Base-by-base conservation (phyloP, 164 flowering plant species). In the Brasenia schreberi region DNA sequence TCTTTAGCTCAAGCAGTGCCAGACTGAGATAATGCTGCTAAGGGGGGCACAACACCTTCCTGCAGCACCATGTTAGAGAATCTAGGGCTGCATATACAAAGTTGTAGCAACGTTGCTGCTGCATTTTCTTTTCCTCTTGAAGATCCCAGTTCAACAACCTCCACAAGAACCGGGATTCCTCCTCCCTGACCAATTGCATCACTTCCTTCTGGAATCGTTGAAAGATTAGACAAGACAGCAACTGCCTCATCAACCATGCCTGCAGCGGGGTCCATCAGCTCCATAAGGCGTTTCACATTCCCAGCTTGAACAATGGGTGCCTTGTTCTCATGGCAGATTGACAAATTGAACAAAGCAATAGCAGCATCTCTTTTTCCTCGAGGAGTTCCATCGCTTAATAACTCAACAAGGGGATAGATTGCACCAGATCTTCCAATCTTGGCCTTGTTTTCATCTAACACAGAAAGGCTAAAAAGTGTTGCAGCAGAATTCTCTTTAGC, bases 401-500 rank as follows among this genome's bases (percentile, higher is more conserved):
- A 81, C 56, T 69, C 73, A 19, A 85, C 85, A 67, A 89, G 65
- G 14, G 82, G 84, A 0, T 78, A 79, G 14, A 89, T 80, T 12
- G 85, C 97, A 64, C 78, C 64, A 0, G 91, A 83, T 12, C 61
- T 77, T 6, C 92, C 95, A n/a, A 86, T 86, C 0, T 76, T 69
- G 42, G 75, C 75, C 75, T 90, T 89, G 75, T 76, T 70, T 7
- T 86, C 90, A 66, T 85, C 87, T 1, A 82, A 67, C 73, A 85
- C 71, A 0, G 98, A 83, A 23, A 23, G 27, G 27, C 27, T 23
- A 23, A 23, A 23, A 23, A 23, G 27, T 23, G 27, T 23, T 23
- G 76, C 95, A 53, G 96, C 92, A 60, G 96, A 92, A 73, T 92
- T 89, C 78, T 85, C 95, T 70, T 87, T 83, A 11, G 92, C 88